These are phyloP conservation scores for Tetraselmis chui DNA, from an alignment of 139 green algal genomes.

Conservation along the genomic window DNA sequence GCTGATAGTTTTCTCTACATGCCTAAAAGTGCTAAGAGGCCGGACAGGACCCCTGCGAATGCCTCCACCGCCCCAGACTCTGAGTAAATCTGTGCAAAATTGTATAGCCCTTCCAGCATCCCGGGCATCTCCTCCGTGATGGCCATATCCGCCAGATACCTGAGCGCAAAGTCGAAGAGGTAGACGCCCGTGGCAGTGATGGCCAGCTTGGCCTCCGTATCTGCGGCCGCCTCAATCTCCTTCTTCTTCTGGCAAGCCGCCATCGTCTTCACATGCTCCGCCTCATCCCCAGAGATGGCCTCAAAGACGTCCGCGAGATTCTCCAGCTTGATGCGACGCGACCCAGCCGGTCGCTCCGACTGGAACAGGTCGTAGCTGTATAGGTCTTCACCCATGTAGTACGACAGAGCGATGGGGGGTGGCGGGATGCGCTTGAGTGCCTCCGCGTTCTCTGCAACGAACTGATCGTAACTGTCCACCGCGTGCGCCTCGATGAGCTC, in stretches of 20 bases:
- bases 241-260: slow-evolving; percentile 50
- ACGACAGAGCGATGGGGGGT: slow-evolving; percentile 74
- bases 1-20: too few relatives aligned
- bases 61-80: background rate
- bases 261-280: slow-evolving; percentile 94
- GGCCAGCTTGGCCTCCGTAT: background rate
- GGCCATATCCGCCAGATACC: background rate
- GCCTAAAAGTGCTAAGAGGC: too few relatives aligned
- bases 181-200: background rate
- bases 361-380: slow-evolving; percentile 67
- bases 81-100: background rate
- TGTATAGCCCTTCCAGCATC: background rate
- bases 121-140: background rate
- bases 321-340: slow-evolving; percentile 24
- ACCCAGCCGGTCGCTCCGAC: slow-evolving; percentile 15
- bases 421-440: slow-evolving; percentile 72
- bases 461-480: slow-evolving; percentile 53
- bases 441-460: slow-evolving; percentile 65
- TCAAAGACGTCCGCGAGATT: slow-evolving; percentile 81
- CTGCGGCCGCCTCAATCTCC: background rate
- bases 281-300: slow-evolving; percentile 87
- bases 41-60: too few relatives aligned
- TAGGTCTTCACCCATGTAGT: slow-evolving; percentile 81
- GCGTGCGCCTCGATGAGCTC: slow-evolving; percentile 39
- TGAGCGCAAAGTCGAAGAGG: background rate